phyloP scores from a whole-genome alignment of 2,329 filamentous ascomycete species.

The Aspergillus fumigatus region DNA sequence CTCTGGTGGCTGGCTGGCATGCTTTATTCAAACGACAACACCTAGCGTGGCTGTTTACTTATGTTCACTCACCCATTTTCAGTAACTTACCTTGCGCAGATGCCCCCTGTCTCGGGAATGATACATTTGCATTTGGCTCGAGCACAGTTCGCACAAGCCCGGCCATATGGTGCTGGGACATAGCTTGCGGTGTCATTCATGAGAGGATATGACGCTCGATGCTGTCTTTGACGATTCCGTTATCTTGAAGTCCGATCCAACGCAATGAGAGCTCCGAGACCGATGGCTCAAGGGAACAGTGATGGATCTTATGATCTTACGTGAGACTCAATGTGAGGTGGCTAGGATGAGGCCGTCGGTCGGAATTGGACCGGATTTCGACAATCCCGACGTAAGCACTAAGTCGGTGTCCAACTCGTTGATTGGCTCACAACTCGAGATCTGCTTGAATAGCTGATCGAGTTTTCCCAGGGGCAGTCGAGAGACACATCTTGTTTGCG shows the following conservation, averaged over 20 bases:
- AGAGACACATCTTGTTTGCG: too few relatives aligned
- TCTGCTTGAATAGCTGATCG: too few relatives aligned
- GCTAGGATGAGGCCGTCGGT: not conserved
- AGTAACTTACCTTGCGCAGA: constrained; percentile 12
- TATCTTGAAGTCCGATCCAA: too few relatives aligned
- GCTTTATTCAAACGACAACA: constrained; percentile 38
- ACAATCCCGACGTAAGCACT: not conserved
- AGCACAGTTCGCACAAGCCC: constrained; percentile 38
- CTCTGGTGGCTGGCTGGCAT: constrained; percentile 32
- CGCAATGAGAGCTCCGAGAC: not conserved
- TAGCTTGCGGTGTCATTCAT: not conserved
- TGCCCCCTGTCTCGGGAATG: constrained; percentile 19
- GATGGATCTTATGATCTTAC: not conserved
- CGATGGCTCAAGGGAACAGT: not conserved
- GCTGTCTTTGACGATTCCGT: too few relatives aligned
- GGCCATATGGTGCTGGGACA: constrained; percentile 24
- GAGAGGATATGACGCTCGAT: too few relatives aligned
- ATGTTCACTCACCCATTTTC: not conserved
- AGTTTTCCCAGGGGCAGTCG: too few relatives aligned
- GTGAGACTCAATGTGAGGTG: not conserved
- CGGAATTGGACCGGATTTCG: not conserved
- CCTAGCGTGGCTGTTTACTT: constrained; percentile 12
- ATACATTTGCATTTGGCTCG: constrained; percentile 44
- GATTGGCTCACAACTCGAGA: too few relatives aligned
- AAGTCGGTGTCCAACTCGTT: too few relatives aligned